These are phyloP conservation scores for Trebouxia gelatinosa DNA, from an alignment of 163 green algal genomes.

Conservation along the genomic window DNA sequence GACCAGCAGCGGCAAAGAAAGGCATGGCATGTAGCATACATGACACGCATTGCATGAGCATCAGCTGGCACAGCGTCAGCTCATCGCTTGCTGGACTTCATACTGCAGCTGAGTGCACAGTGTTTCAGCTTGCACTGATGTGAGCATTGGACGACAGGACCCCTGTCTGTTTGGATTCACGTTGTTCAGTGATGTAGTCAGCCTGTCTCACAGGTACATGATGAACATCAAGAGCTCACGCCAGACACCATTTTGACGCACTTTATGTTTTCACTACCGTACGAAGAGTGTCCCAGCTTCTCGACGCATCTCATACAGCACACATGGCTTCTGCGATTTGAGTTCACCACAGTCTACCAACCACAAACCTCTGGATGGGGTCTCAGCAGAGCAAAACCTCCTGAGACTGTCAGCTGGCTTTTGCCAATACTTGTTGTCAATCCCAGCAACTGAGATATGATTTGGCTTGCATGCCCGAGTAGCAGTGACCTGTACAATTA, in stretches of 20 bases:
- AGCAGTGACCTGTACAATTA: no score
- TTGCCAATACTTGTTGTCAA: constrained; percentile 66
- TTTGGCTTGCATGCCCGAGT: no score
- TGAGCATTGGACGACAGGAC: background rate
- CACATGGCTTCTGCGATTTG: constrained; percentile 73
- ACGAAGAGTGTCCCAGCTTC: constrained; percentile 62
- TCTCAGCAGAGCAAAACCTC: constrained; percentile 1
- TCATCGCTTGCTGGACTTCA: no score
- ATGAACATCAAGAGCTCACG: constrained; percentile 67
- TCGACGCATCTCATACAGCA: constrained; percentile 61
- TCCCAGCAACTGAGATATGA: no score
- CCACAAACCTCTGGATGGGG: background rate
- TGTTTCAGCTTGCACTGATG: background rate
- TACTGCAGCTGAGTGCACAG: background rate
- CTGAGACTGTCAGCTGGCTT: constrained; percentile 62
- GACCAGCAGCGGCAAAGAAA: no score
- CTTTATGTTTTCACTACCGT: constrained; percentile 72
- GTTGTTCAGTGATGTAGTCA: background rate
- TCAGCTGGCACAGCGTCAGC: no score
- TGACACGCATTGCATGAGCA: background rate
- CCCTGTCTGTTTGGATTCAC: background rate
- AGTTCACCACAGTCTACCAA: constrained; percentile 50
- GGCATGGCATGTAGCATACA: background rate
- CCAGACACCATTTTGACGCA: constrained; percentile 59
- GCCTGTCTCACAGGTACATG: constrained; percentile 43